These are phyloP conservation scores for Colletotrichum tropicale DNA, from an alignment of 2,329 filamentous ascomycete genomes.

Conservation along the genomic window DNA sequence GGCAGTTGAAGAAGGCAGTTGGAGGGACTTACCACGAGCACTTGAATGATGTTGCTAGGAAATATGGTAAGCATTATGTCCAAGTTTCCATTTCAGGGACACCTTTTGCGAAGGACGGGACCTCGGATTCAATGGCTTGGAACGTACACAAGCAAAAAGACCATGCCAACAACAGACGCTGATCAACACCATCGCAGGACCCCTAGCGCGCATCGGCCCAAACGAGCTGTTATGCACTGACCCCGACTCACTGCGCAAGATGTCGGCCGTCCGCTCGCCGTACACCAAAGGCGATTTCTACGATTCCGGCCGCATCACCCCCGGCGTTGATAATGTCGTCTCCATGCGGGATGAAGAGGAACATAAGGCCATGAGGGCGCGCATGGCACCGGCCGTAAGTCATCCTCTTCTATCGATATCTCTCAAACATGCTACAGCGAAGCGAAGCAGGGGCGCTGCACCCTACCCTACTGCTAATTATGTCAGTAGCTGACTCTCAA, in stretches of 20 bases:
- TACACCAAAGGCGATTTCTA: constrained; percentile 42
- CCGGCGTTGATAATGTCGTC: constrained; percentile 38
- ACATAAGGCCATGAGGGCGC: constrained; percentile 43
- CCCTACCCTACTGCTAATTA: neutral
- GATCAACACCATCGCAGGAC: constrained; percentile 24
- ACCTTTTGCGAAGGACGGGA: neutral
- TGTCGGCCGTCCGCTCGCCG: constrained; percentile 38
- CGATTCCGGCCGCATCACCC: constrained; percentile 39
- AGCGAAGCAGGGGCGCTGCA: neutral
- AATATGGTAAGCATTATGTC: neutral
- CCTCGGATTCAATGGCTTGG: neutral
- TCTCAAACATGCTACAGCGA: neutral
- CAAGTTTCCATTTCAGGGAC: neutral
- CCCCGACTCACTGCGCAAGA: constrained; percentile 32
- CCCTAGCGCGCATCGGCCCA: constrained; percentile 45
- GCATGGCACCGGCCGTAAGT: constrained; percentile 48
- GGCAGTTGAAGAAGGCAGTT: constrained; percentile 29
- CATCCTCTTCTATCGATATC: neutral
- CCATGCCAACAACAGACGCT: constrained; percentile 7
- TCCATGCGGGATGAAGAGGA: constrained; percentile 36
- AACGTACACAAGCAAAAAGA: neutral
- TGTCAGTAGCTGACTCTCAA: neutral
- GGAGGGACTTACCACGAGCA: constrained; percentile 28
- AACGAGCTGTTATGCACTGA: constrained; percentile 45
- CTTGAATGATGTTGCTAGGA: constrained; percentile 28